Base-by-base conservation (phyloP, 2,329 filamentous ascomycete genomes). In the Phaeosphaeriaceae sp. region DNA sequence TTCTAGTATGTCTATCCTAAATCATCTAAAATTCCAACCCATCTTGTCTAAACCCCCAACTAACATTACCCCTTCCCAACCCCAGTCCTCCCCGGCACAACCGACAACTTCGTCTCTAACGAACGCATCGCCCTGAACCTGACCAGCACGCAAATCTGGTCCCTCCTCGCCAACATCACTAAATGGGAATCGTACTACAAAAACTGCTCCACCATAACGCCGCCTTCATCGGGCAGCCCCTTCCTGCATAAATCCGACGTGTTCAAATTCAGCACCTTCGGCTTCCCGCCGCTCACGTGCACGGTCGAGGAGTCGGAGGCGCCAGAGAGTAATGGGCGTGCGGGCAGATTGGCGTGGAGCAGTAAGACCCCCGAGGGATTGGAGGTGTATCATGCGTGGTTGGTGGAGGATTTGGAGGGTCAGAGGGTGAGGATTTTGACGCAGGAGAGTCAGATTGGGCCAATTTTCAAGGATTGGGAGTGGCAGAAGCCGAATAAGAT, bases 191-290 rank as follows among this genome's bases (percentile, higher is more conserved):
- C 62, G 0, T 78, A 78, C 66, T 77, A 78, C 62, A 65, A 63
- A 25, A 78, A 77, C 54, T 71, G 67, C 57, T 53, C 59, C 1
- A 42, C 72, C 41, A 71, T 77, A 42, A 74, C 67, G 0, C 67
- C 66, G 0, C 75, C 75, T 7, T 24, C 50, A 1, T 66, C 68
- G 11, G 65, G 15, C 11, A 44, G 64, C 17, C 53, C 65, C 0
- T 61, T 58, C 40, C 61, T 77, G 1, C 56, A 69, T 21, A 66
- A 72, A 58, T 66, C 63, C 53, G 62, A 69, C 41, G 60, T 63
- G 2, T 78, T 77, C 60, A 67, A 68, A 21, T 77, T 77, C 60
- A 66, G 57, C n/a, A 77, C 76, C 1, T 78, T 78, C 19, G 73
- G 75, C 1, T 75, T 76, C 49, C 73, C 72, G 3, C 66, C 68